These are phyloP conservation scores for Phytopythium aichiense DNA, from an alignment of 352 stramenopile genomes.

Conservation along the genomic window DNA sequence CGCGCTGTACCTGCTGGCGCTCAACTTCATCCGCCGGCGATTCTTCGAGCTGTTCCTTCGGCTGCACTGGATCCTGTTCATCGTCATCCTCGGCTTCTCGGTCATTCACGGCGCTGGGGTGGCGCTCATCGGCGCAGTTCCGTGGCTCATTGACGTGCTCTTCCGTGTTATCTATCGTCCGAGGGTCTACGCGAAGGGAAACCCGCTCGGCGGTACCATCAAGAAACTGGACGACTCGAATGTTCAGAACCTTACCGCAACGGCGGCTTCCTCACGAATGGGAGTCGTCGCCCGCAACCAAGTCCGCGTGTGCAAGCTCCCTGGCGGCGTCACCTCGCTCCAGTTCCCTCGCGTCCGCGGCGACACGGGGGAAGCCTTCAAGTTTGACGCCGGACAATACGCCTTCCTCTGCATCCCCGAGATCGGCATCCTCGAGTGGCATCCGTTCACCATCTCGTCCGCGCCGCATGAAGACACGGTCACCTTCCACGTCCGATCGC, in stretches of 20 bases:
- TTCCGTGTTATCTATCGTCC: constrained; percentile 33
- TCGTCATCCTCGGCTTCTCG: constrained; percentile 29
- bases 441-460: constrained; percentile 86
- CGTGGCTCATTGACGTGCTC: constrained; percentile 38
- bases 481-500: constrained; percentile 57
- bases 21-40: constrained; percentile 33
- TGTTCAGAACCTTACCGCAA: neutral
- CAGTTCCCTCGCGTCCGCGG: constrained; percentile 39
- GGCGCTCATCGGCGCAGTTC: constrained; percentile 27
- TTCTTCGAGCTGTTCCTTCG: constrained; percentile 55
- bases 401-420: constrained; percentile 74
- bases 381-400: constrained; percentile 57
- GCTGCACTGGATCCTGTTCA: constrained; percentile 49
- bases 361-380: constrained; percentile 37
- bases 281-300: constrained; percentile 31
- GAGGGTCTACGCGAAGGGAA: constrained; percentile 20
- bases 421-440: constrained; percentile 72
- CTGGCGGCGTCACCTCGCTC: constrained; percentile 35
- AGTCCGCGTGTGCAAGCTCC: constrained; percentile 22
- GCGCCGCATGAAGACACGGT: constrained; percentile 65
- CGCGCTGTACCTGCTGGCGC: constrained; percentile 29
- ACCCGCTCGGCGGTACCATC: constrained; percentile 6
- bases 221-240: constrained; percentile 3
- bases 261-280: neutral
- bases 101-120: constrained; percentile 41